Evolutionary conservation across 208 protist genomes (phyloP).

Genomic region (Tetramitus jugosus): DNA sequence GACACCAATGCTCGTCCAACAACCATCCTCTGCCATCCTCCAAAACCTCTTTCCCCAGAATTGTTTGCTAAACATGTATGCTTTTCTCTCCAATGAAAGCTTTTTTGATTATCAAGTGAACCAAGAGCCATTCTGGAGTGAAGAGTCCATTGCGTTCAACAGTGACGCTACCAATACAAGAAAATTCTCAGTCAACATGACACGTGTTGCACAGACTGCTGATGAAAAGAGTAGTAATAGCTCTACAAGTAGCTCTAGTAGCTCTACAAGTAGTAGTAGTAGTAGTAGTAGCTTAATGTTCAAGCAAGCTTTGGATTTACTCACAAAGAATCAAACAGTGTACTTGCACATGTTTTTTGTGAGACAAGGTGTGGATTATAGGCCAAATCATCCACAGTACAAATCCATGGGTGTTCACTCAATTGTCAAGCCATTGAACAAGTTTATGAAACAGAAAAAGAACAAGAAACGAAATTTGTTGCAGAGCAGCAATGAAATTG

Average conservation of each 20-base stretch:
- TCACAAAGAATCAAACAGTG: not conserved
- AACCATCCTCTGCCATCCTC: too few relatives aligned
- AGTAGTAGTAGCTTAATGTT: not conserved
- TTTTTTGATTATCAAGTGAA: too few relatives aligned
- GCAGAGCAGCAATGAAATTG: too few relatives aligned
- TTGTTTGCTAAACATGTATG: too few relatives aligned
- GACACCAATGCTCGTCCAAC: too few relatives aligned
- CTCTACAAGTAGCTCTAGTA: too few relatives aligned
- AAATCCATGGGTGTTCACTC: not conserved
- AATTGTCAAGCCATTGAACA: not conserved
- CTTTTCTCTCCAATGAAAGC: too few relatives aligned
- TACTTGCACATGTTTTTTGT: not conserved
- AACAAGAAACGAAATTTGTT: not conserved
- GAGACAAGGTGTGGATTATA: too few relatives aligned
- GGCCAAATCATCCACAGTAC: not conserved
- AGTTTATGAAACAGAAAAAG: not conserved
- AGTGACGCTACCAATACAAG: not conserved
- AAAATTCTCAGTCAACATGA: not conserved
- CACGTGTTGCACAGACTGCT: not conserved
- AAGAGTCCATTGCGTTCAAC: not conserved
- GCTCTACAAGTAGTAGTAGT: not conserved
- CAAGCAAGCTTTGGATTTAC: not conserved
- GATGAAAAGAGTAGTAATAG: too few relatives aligned
- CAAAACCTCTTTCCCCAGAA: too few relatives aligned
- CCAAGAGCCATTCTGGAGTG: not conserved